Evolutionary conservation across 495 filamentous ascomycete genomes (phyloP).

Genomic region (Xylaria intraflava): DNA sequence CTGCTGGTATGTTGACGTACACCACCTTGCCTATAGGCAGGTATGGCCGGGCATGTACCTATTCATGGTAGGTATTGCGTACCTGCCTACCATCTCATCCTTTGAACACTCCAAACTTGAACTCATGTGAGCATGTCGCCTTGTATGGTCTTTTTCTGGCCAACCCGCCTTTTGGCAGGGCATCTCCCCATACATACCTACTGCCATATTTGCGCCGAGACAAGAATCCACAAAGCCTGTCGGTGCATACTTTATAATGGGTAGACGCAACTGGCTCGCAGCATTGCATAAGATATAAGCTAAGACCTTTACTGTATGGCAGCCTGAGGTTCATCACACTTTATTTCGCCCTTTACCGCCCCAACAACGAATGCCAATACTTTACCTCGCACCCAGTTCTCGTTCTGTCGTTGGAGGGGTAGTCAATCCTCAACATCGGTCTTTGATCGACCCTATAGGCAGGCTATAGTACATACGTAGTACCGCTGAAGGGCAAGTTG

Average conservation of each 20-base stretch:
- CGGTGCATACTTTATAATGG: neutral
- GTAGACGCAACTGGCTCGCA: neutral
- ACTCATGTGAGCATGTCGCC: too few species aligned
- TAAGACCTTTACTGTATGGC: neutral
- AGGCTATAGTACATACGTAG: neutral
- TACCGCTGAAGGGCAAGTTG: neutral
- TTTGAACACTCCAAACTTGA: too few species aligned
- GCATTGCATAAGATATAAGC: slow-evolving; percentile 8
- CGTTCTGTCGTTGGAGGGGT: neutral
- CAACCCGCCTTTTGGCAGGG: neutral
- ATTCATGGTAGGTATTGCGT: too few species aligned
- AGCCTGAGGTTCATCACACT: too few species aligned
- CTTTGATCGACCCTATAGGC: neutral
- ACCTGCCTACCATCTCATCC: too few species aligned
- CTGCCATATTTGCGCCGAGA: neutral
- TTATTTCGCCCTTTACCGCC: neutral
- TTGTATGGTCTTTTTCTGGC: too few species aligned
- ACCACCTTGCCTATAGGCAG: too few species aligned
- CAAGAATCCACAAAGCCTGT: neutral
- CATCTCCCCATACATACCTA: neutral
- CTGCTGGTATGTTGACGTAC: too few species aligned
- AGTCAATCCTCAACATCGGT: neutral
- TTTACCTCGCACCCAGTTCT: too few species aligned
- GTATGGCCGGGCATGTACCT: too few species aligned
- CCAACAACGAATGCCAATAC: neutral